These are phyloP conservation scores for Penicillium pancosmium DNA, from an alignment of 495 filamentous ascomycete species.

Conservation along the genomic window DNA sequence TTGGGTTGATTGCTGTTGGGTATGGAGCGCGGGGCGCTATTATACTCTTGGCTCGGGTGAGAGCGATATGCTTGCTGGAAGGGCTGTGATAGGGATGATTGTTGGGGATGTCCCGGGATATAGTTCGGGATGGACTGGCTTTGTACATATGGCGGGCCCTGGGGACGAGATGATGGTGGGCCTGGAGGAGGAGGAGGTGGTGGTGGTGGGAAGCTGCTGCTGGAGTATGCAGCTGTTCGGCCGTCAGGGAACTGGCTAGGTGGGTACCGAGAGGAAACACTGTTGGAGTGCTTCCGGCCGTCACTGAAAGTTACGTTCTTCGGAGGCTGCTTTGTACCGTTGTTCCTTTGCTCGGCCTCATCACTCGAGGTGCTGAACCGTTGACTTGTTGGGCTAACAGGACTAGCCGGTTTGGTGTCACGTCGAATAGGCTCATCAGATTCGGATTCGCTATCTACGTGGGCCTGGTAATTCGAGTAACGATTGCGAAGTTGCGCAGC, in stretches of 20 bases:
- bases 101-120: not conserved
- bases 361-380: constrained; percentile 19
- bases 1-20: constrained; percentile 16
- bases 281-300: constrained; percentile 19
- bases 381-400: constrained; percentile 2
- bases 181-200: constrained; percentile 23
- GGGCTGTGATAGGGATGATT: constrained; percentile 2
- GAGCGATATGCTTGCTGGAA: constrained; percentile 17
- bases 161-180: constrained; percentile 14
- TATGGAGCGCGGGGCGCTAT: constrained; percentile 18
- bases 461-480: constrained; percentile 40
- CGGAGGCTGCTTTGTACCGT: constrained; percentile 17
- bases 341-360: constrained; percentile 28
- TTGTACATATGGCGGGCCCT: constrained; percentile 7
- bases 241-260: constrained; percentile 3
- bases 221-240: constrained; percentile 17
- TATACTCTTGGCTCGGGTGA: constrained; percentile 11
- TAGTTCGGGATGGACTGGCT: not conserved
- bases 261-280: constrained; percentile 20
- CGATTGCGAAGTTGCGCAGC: constrained; percentile 27
- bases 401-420: not conserved
- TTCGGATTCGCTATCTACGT: constrained; percentile 45
- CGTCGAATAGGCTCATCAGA: constrained; percentile 18
- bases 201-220: constrained; percentile 21
- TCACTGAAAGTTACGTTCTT: constrained; percentile 12